These are phyloP conservation scores for Adansonia digitata DNA, from an alignment of 345 rosid genomes.

Conservation along the genomic window DNA sequence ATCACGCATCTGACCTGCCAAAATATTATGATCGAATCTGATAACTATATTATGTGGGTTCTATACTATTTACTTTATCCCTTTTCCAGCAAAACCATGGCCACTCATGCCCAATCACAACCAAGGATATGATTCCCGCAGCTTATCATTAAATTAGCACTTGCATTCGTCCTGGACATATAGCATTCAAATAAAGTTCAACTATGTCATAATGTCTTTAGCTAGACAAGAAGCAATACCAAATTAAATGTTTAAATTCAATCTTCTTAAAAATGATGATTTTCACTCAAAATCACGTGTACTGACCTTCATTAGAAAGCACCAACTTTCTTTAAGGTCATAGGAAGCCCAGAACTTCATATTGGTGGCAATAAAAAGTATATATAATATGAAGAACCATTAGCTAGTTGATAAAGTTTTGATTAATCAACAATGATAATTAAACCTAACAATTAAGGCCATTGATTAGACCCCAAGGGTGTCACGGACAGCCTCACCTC, in stretches of 20 bases:
- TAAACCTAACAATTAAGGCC: background rate
- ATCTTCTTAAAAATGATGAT: background rate
- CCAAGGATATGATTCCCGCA: background rate
- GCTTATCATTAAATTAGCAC: background rate
- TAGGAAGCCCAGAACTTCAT: background rate
- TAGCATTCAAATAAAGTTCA: background rate
- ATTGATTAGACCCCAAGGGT: background rate
- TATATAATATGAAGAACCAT: background rate
- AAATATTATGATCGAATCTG: too few species aligned
- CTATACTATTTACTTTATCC: background rate
- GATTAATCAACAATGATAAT: background rate
- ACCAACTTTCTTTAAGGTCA: background rate
- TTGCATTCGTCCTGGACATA: background rate
- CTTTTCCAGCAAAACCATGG: slow-evolving; percentile 4
- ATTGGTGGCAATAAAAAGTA: too few species aligned
- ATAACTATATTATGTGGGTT: too few species aligned
- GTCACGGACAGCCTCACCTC: background rate
- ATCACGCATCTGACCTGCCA: too few species aligned
- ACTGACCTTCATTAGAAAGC: too few species aligned
- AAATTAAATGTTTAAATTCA: background rate
- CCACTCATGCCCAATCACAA: background rate
- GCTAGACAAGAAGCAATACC: background rate
- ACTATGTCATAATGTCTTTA: background rate
- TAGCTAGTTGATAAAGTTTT: background rate
- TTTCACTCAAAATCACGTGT: background rate